Evolutionary conservation across 2,329 filamentous ascomycete species (phyloP).

Genomic region (Phoma sp.): DNA sequence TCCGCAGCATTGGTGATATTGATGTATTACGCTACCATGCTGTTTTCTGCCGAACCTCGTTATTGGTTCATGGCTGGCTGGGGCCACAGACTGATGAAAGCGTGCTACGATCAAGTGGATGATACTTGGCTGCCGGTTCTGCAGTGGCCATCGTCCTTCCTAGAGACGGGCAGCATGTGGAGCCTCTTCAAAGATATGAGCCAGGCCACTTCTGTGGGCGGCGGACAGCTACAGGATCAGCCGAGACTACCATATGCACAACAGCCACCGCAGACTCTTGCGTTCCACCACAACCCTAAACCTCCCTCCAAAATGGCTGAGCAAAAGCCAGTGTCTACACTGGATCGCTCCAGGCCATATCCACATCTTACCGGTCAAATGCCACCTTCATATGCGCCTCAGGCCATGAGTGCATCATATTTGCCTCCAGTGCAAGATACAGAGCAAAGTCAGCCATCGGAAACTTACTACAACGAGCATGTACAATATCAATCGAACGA

Average conservation of each 20-base stretch:
- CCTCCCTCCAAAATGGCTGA: not conserved
- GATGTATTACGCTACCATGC: slow-evolving; percentile 47
- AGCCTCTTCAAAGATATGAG: slow-evolving; percentile 5
- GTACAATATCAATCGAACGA: not conserved
- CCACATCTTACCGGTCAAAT: slow-evolving; percentile 4
- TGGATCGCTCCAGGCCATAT: not conserved
- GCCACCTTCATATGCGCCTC: slow-evolving; percentile 6
- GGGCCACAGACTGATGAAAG: slow-evolving; percentile 35
- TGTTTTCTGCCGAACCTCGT: slow-evolving; percentile 41
- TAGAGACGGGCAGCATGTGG: slow-evolving; percentile 17
- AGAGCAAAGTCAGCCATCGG: not conserved
- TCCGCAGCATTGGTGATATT: slow-evolving; percentile 47
- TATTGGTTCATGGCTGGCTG: slow-evolving; percentile 51
- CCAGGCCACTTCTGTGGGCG: not conserved
- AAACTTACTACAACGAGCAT: not conserved
- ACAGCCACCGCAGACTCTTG: slow-evolving; percentile 4
- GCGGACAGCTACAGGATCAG: not conserved
- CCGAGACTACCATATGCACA: slow-evolving; percentile 4
- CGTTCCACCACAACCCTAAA: slow-evolving; percentile 8
- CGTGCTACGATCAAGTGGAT: slow-evolving; percentile 30
- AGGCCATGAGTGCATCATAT: slow-evolving; percentile 1
- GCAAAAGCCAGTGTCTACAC: not conserved
- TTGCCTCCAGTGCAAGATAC: slow-evolving; percentile 7
- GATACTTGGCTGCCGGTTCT: slow-evolving; percentile 32
- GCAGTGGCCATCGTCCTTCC: slow-evolving; percentile 36